Percentiles rank a stretch among this genome's conserved stretches.
These are phyloP conservation scores for Skeletonema costatum DNA, from an alignment of 108 stramenopile species.

Conservation along the genomic window DNA sequence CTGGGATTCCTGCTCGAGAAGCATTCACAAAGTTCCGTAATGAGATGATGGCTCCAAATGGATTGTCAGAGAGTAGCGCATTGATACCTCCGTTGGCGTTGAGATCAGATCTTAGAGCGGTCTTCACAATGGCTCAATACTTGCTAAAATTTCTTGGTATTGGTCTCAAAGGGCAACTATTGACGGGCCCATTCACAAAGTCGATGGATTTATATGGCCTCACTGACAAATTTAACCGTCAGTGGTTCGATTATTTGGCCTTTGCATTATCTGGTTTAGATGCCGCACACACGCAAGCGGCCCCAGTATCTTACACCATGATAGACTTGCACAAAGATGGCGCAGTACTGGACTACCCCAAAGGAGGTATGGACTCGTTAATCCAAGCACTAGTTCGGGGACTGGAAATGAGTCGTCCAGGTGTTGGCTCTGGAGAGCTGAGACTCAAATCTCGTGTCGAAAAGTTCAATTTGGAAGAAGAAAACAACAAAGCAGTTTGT, in stretches of 20 bases:
- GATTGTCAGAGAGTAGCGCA: slow-evolving; percentile 59
- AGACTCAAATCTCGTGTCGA: slow-evolving; percentile 59
- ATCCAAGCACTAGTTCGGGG: slow-evolving; percentile 81
- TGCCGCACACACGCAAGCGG: slow-evolving; percentile 87
- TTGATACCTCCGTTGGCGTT: slow-evolving; percentile 82
- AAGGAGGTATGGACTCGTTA: slow-evolving; percentile 83
- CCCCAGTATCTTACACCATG: slow-evolving; percentile 92
- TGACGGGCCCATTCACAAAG: slow-evolving; percentile 73
- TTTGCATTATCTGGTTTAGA: slow-evolving; percentile 86
- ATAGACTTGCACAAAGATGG: slow-evolving; percentile 77
- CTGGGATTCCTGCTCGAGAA: slow-evolving; percentile 38
- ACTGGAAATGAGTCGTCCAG: slow-evolving; percentile 51
- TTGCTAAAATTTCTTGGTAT: slow-evolving; percentile 64
- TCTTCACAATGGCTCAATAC: slow-evolving; percentile 51
- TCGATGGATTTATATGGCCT: slow-evolving; percentile 58
- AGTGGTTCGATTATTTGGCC: slow-evolving; percentile 85
- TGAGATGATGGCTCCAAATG: slow-evolving; percentile 47
- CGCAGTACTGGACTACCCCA: slow-evolving; percentile 84
- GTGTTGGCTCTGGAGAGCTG: slow-evolving; percentile 41
- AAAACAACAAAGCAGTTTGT: slow-evolving; percentile 51
- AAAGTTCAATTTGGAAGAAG: slow-evolving; percentile 63
- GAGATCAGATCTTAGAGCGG: slow-evolving; percentile 54
- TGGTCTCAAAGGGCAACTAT: slow-evolving; percentile 56
- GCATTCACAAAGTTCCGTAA: slow-evolving; percentile 60
- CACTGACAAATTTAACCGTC: slow-evolving; percentile 55